Evolutionary conservation across 2,329 filamentous ascomycete genomes (phyloP).

Genomic region (Triangularia setosa): DNA sequence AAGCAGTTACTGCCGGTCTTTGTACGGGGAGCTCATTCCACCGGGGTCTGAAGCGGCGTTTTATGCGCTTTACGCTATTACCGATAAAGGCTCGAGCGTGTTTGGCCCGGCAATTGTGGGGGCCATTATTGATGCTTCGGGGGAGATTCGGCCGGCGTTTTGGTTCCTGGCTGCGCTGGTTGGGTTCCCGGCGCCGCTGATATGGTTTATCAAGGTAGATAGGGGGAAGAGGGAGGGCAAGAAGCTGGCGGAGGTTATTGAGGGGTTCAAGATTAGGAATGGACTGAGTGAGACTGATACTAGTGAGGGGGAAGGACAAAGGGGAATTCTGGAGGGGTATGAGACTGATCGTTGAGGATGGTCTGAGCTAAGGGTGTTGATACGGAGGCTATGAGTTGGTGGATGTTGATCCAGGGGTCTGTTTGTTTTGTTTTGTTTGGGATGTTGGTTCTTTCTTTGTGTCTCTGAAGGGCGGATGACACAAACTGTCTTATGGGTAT

Average conservation of each 20-base stretch:
- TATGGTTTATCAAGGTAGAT: slow-evolving; percentile 82
- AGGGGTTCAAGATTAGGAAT: slow-evolving; percentile 42
- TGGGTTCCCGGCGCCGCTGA: slow-evolving; percentile 75
- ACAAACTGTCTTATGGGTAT: neutral
- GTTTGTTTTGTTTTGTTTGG: neutral
- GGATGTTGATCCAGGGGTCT: neutral
- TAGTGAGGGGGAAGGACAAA: slow-evolving; percentile 30
- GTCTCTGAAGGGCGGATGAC: neutral
- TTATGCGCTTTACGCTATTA: slow-evolving; percentile 94
- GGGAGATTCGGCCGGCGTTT: slow-evolving; percentile 81
- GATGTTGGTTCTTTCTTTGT: neutral
- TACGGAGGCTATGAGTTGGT: too few relatives aligned
- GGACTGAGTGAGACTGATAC: slow-evolving; percentile 13
- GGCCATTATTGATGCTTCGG: slow-evolving; percentile 79
- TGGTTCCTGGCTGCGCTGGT: slow-evolving; percentile 88
- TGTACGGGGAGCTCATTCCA: slow-evolving; percentile 91
- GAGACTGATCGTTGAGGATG: slow-evolving; percentile 20
- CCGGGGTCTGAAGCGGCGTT: slow-evolving; percentile 94
- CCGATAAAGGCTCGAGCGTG: slow-evolving; percentile 90
- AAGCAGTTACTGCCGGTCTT: slow-evolving; percentile 83
- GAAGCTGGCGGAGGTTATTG: slow-evolving; percentile 58
- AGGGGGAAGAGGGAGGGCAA: slow-evolving; percentile 67
- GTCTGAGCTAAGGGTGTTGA: too few relatives aligned
- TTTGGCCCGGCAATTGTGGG: slow-evolving; percentile 95
- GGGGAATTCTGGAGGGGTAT: slow-evolving; percentile 35